phyloP scores from a whole-genome alignment of 768 basidiomycete genomes.

The Lentinula sp. region DNA sequence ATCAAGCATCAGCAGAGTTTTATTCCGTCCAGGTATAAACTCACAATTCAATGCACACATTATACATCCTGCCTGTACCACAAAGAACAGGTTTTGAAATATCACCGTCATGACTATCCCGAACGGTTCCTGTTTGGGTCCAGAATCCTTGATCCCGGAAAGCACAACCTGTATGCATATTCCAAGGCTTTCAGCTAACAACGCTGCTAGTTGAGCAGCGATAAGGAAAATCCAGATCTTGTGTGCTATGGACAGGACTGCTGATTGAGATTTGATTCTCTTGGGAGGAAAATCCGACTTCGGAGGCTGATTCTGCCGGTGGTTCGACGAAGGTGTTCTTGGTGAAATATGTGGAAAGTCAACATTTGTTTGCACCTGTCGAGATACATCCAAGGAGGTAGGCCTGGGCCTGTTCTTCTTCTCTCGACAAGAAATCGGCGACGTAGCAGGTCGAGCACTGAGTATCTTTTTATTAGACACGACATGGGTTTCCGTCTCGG shows the following conservation, averaged over 20 bases:
- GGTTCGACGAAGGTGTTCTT: not conserved
- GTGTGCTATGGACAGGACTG: not conserved
- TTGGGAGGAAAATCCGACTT: not conserved
- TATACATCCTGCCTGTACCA: not conserved
- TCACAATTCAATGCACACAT: not conserved
- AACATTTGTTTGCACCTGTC: not conserved
- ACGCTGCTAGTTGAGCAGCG: not conserved
- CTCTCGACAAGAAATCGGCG: not conserved
- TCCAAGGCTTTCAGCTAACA: not conserved
- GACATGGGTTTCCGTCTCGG: not conserved
- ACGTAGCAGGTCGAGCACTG: not conserved
- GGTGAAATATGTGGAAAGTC: too few relatives aligned
- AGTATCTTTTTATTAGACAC: not conserved
- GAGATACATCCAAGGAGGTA: not conserved
- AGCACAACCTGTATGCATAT: constrained; percentile 1
- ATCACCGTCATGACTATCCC: not conserved
- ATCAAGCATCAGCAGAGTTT: not conserved
- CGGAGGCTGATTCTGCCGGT: not conserved
- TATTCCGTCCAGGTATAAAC: not conserved
- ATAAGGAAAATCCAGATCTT: not conserved
- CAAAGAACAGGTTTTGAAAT: not conserved
- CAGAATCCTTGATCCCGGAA: not conserved
- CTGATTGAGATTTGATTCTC: not conserved
- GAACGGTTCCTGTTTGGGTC: not conserved
- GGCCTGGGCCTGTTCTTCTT: not conserved